A percentile compares a stretch with the other conserved stretches of the same genome.
Conservation (phyloP, 768 basidiomycete genomes). For the Xerocomellus chrysenteron region DNA sequence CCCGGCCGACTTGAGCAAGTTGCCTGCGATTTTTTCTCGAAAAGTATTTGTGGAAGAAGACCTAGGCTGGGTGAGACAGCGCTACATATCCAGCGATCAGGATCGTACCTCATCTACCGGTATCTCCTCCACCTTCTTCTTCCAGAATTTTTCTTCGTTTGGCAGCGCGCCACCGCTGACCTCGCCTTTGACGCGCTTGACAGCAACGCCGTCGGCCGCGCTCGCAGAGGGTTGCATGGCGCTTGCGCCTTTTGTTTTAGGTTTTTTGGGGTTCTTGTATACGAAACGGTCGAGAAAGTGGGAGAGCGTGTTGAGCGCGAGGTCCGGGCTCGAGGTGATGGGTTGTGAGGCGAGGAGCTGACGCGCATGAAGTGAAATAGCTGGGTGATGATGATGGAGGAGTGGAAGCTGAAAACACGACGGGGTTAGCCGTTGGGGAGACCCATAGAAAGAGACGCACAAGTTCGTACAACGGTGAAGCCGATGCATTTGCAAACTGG, state of each 20-base stretch:
- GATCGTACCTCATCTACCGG: conserved; percentile 78
- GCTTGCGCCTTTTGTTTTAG: conserved; percentile 69
- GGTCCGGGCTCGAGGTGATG: conserved; percentile 81
- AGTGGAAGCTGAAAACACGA: conserved; percentile 62
- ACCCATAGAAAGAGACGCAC: conserved; percentile 43
- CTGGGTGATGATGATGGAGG: conserved; percentile 85
- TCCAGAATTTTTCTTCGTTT: conserved; percentile 77
- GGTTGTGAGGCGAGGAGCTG: conserved; percentile 75
- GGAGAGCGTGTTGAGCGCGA: conserved; percentile 88
- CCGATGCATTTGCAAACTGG: conserved; percentile 75
- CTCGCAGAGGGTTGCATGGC: conserved; percentile 94
- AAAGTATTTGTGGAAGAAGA: conserved; percentile 94
- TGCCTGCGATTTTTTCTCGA: conserved; percentile 62
- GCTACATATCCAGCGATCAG: background rate
- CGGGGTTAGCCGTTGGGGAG: background rate
- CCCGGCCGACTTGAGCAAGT: conserved; percentile 42
- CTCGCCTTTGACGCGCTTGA: conserved; percentile 70
- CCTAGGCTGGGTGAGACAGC: conserved; percentile 36
- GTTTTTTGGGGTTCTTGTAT: conserved; percentile 91
- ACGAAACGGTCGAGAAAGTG: conserved; percentile 98
- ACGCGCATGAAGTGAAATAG: conserved; percentile 80
- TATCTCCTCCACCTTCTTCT: conserved; percentile 63
- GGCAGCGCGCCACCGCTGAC: conserved; percentile 48
- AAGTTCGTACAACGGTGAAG: conserved; percentile 86
- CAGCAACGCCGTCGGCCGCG: conserved; percentile 57